Percentiles rank a stretch among this genome's conserved stretches.
Evolutionary conservation across 495 filamentous ascomycete genomes (phyloP).

Genomic region (Penicillium soppii): DNA sequence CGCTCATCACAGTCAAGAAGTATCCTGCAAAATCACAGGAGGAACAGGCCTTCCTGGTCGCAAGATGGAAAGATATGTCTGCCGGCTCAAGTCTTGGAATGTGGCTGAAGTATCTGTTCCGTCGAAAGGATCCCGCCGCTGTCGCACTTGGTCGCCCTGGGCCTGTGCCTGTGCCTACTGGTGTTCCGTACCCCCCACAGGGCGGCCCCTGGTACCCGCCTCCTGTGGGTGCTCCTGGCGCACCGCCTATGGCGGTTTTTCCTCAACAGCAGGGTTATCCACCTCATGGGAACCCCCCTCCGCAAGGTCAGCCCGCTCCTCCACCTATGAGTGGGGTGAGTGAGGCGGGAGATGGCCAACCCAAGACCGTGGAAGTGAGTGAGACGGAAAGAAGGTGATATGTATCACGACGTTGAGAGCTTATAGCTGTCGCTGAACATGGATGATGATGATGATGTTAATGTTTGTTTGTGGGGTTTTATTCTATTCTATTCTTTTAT

Average conservation of each 20-base stretch:
- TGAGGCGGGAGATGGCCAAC: slow-evolving; percentile 4
- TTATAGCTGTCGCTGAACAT: too few relatives aligned
- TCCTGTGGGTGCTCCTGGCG: background rate
- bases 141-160: background rate
- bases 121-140: slow-evolving; percentile 9
- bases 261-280: slow-evolving; percentile 5
- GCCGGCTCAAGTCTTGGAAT: slow-evolving; percentile 27
- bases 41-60: slow-evolving; percentile 17
- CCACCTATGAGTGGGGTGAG: background rate
- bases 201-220: background rate
- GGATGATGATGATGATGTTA: too few relatives aligned
- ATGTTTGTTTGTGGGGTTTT: too few relatives aligned
- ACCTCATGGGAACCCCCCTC: background rate
- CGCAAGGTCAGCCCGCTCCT: background rate
- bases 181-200: slow-evolving; percentile 2
- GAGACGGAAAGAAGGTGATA: slow-evolving; percentile 4
- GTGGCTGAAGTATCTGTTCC: slow-evolving; percentile 39
- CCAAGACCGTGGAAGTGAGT: slow-evolving; percentile 9
- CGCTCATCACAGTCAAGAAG: slow-evolving; percentile 35
- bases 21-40: slow-evolving; percentile 26
- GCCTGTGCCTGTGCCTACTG: background rate
- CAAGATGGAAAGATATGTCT: slow-evolving; percentile 34
- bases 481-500: too few relatives aligned
- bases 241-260: slow-evolving; percentile 5
- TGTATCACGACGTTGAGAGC: too few relatives aligned